Percentiles rank a stretch among this genome's conserved stretches.
phyloP scores from a whole-genome alignment of 1,284 basidiomycete species.

The Papiliotrema nemorosa region DNA sequence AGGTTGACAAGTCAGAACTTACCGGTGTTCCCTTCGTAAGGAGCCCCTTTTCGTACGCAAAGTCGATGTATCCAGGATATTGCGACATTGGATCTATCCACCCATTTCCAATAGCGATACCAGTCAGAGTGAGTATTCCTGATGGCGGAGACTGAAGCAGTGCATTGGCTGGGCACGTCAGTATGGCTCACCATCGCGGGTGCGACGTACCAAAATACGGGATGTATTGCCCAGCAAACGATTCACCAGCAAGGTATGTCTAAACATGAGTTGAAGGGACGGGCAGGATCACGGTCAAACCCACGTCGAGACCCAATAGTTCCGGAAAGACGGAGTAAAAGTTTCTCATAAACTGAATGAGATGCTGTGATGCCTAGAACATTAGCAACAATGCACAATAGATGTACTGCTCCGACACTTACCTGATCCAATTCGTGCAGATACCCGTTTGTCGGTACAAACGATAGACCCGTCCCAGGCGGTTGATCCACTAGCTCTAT shows the following conservation, averaged over 20 bases:
- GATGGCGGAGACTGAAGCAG: constrained; percentile 63
- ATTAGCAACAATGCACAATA: no score
- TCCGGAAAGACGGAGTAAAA: constrained; percentile 92
- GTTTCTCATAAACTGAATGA: constrained; percentile 78
- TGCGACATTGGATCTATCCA: constrained; percentile 91
- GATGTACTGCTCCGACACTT: constrained; percentile 15
- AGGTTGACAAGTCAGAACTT: constrained; percentile 29
- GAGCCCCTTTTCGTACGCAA: constrained; percentile 73
- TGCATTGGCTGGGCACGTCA: constrained; percentile 61
- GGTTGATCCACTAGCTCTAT: constrained; percentile 80
- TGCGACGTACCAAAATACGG: constrained; percentile 75
- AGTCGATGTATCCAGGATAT: constrained; percentile 87
- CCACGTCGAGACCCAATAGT: constrained; percentile 72
- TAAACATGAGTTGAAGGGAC: no score
- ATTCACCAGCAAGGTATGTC: constrained; percentile 91
- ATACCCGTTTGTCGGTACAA: constrained; percentile 78
- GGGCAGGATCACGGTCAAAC: no score
- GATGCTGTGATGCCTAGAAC: constrained; percentile 75
- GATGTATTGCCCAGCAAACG: constrained; percentile 98
- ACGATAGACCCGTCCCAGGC: constrained; percentile 91
- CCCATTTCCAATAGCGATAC: constrained; percentile 91
- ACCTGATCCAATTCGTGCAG: constrained; percentile 75
- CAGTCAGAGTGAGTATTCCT: constrained; percentile 60
- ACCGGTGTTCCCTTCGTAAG: constrained; percentile 71
- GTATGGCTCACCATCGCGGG: constrained; percentile 3